These are phyloP conservation scores for Ambrosia trifida DNA, from an alignment of 129 eudicot genomes.

Conservation along the genomic window DNA sequence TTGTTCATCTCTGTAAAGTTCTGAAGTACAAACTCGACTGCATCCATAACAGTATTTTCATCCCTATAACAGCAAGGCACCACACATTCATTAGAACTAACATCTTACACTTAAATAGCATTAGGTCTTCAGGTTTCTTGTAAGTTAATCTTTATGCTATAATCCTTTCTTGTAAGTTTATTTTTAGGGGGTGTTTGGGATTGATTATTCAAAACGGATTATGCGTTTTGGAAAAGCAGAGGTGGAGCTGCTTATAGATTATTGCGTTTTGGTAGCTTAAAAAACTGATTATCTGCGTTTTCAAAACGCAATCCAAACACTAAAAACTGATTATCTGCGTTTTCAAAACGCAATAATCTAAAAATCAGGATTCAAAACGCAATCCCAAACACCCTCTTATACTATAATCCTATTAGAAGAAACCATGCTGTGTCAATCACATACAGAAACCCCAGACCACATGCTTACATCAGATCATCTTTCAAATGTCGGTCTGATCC, in stretches of 20 bases:
- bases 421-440: background rate
- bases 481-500: background rate
- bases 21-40: constrained; percentile 94
- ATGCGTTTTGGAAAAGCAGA: no score
- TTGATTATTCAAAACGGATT: no score
- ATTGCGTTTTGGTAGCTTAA: no score
- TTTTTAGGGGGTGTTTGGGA: no score
- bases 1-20: constrained; percentile 98
- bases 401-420: constrained; percentile 2
- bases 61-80: constrained; percentile 50
- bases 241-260: no score
- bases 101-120: constrained; percentile 9
- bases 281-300: no score
- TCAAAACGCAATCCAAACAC: no score
- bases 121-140: constrained; percentile 19
- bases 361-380: no score
- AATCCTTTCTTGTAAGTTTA: no score
- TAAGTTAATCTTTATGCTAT: background rate
- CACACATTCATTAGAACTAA: constrained; percentile 28
- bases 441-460: constrained; percentile 14
- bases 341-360: no score
- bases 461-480: constrained; percentile 18
- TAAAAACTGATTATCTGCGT: no score
- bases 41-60: constrained; percentile 90
- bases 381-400: no score